A percentile compares a stretch with the other conserved stretches of the same genome.
phyloP scores from a whole-genome alignment of 2,329 filamentous ascomycete species.

The Fusarium mexicanum region DNA sequence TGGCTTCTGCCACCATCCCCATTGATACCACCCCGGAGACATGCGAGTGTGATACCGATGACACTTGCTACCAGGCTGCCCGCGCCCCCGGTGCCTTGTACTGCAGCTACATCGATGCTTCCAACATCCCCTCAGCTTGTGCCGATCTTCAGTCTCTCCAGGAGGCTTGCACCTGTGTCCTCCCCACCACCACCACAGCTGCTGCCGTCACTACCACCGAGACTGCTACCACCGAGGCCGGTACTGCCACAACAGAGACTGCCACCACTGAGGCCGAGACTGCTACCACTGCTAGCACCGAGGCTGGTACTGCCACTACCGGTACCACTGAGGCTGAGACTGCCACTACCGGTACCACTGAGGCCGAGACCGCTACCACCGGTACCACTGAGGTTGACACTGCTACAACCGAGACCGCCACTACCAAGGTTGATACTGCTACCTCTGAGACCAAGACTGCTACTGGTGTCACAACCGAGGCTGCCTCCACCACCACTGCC shows the following conservation, averaged over 20 bases:
- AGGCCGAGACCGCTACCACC: neutral
- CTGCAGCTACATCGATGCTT: too few relatives aligned
- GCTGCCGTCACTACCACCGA: neutral
- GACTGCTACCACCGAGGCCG: conserved; percentile 9
- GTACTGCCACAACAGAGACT: neutral
- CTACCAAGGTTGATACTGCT: too few relatives aligned
- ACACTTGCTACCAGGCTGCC: conserved; percentile 9
- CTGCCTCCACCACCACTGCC: conserved; percentile 9
- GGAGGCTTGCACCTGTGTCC: neutral
- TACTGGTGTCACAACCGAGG: neutral
- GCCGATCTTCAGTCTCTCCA: neutral
- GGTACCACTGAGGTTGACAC: too few relatives aligned
- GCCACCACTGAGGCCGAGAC: neutral
- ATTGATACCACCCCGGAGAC: neutral
- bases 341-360: neutral
- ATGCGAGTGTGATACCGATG: conserved; percentile 12
- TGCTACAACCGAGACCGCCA: too few relatives aligned
- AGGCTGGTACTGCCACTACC: neutral
- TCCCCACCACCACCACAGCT: neutral
- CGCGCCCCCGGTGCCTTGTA: too few relatives aligned
- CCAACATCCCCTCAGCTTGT: neutral
- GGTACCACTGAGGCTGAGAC: neutral
- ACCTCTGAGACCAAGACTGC: neutral
- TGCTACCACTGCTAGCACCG: neutral
- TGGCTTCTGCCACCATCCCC: neutral